These are phyloP conservation scores for Eremothecium sinecaudum DNA, from an alignment of 1,139 yeast species.

Conservation along the genomic window DNA sequence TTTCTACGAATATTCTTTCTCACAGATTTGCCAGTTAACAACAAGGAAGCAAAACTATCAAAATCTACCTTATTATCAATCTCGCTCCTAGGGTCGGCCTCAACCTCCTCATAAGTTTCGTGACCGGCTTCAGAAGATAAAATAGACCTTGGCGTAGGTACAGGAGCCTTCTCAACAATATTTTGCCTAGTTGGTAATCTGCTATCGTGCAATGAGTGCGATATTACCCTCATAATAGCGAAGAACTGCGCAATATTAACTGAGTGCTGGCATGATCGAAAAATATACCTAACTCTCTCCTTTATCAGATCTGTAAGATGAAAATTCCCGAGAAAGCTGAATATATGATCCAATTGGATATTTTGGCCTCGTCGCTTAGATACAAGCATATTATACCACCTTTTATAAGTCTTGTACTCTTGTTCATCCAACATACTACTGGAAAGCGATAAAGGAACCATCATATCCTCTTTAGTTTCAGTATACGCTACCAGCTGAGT, in stretches of 20 bases:
- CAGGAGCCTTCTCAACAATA: slow-evolving; percentile 44
- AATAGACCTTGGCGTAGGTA: slow-evolving; percentile 63
- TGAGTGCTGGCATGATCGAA: slow-evolving; percentile 41
- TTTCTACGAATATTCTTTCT: slow-evolving; percentile 31
- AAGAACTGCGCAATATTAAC: slow-evolving; percentile 68
- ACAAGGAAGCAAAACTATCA: slow-evolving; percentile 65
- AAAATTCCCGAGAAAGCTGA: slow-evolving; percentile 54
- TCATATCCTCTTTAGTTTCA: slow-evolving; percentile 26
- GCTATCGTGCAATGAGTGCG: slow-evolving; percentile 41
- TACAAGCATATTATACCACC: slow-evolving; percentile 69
- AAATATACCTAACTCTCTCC: slow-evolving; percentile 41
- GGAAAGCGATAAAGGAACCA: slow-evolving; percentile 52
- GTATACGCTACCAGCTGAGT: slow-evolving; percentile 10
- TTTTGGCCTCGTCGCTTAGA: slow-evolving; percentile 48
- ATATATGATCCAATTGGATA: slow-evolving; percentile 53
- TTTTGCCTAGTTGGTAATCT: slow-evolving; percentile 42
- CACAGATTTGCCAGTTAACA: slow-evolving; percentile 56
- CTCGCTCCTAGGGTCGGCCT: slow-evolving; percentile 16
- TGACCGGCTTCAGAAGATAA: slow-evolving; percentile 39
- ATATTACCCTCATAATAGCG: slow-evolving; percentile 56
- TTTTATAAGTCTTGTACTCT: slow-evolving; percentile 61
- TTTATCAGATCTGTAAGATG: slow-evolving; percentile 38
- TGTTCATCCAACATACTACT: slow-evolving; percentile 52
- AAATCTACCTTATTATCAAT: slow-evolving; percentile 41
- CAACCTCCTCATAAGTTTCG: slow-evolving; percentile 28